Evolutionary conservation across 805 yeast genomes (phyloP).

Genomic region (Ogataea siamensis): DNA sequence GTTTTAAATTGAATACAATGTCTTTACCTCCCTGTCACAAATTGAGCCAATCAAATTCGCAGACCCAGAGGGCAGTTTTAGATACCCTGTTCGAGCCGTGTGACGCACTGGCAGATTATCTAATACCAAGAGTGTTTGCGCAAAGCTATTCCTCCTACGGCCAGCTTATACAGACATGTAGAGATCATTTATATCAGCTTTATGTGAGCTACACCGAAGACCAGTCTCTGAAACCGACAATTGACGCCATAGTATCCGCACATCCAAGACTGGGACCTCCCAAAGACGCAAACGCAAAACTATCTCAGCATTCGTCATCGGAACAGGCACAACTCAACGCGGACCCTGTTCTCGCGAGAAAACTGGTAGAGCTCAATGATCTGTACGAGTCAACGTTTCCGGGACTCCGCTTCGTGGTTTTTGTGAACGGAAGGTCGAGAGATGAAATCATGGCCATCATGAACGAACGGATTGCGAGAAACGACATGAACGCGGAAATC

Average conservation of each 20-base stretch:
- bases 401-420: constrained; percentile 80
- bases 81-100: constrained; percentile 69
- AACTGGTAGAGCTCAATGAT: constrained; percentile 53
- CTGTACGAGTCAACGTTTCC: constrained; percentile 46
- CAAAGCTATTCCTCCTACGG: constrained; percentile 24
- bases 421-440: constrained; percentile 81
- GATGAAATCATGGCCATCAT: constrained; percentile 62
- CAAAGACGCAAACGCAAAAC: constrained; percentile 31
- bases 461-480: constrained; percentile 54
- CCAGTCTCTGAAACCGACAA: constrained; percentile 6
- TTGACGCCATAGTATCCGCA: constrained; percentile 68
- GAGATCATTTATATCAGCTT: constrained; percentile 9
- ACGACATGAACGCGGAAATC: constrained; percentile 55
- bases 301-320: constrained; percentile 61
- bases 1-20: constrained; percentile 2
- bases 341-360: constrained; percentile 47
- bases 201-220: constrained; percentile 2
- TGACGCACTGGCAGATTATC: constrained; percentile 39
- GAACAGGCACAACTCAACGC: constrained; percentile 69
- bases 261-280: constrained; percentile 87
- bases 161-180: constrained; percentile 25
- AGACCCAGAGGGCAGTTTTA: constrained; percentile 40
- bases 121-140: constrained; percentile 31
- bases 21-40: constrained; percentile 32
- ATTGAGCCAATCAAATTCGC: constrained; percentile 23